A percentile compares a stretch with the other conserved stretches of the same genome.
Conservation (phyloP, 2,329 filamentous ascomycete species). For the Trichoderma simmonsii region DNA sequence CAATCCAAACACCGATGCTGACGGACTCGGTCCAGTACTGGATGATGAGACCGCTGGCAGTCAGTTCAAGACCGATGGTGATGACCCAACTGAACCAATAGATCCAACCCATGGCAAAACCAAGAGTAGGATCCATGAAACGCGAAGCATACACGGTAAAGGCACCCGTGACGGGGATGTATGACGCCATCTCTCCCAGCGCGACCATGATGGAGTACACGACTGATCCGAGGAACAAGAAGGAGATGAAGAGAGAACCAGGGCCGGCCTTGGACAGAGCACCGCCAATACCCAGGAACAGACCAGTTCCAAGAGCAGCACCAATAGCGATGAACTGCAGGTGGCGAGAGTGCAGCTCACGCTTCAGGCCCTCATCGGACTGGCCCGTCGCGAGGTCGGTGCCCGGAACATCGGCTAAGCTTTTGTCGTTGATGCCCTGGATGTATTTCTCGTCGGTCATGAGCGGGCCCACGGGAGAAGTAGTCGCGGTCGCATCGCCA, state of each 20-base stretch:
- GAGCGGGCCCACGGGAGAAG: constrained; percentile 7
- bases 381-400: constrained; percentile 37
- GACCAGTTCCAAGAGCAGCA: constrained; percentile 68
- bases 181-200: constrained; percentile 72
- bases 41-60: constrained; percentile 69
- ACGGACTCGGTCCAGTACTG: constrained; percentile 67
- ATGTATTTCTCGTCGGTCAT: constrained; percentile 30
- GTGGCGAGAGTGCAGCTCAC: constrained; percentile 39
- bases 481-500: constrained; percentile 15
- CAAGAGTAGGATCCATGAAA: constrained; percentile 69
- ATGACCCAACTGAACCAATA: constrained; percentile 79
- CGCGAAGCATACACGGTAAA: constrained; percentile 75
- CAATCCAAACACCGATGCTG: constrained; percentile 69
- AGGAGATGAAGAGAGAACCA: constrained; percentile 64
- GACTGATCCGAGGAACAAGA: constrained; percentile 66
- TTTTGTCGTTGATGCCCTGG: constrained; percentile 29
- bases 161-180: constrained; percentile 71
- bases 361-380: constrained; percentile 36
- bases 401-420: constrained; percentile 8
- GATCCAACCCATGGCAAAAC: constrained; percentile 78
- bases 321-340: constrained; percentile 51
- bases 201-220: constrained; percentile 73
- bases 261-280: constrained; percentile 63
- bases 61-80: constrained; percentile 70
- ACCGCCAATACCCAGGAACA: constrained; percentile 66